Evolutionary conservation across 352 stramenopile species (phyloP).

Genomic region (Phytophthora litchii): DNA sequence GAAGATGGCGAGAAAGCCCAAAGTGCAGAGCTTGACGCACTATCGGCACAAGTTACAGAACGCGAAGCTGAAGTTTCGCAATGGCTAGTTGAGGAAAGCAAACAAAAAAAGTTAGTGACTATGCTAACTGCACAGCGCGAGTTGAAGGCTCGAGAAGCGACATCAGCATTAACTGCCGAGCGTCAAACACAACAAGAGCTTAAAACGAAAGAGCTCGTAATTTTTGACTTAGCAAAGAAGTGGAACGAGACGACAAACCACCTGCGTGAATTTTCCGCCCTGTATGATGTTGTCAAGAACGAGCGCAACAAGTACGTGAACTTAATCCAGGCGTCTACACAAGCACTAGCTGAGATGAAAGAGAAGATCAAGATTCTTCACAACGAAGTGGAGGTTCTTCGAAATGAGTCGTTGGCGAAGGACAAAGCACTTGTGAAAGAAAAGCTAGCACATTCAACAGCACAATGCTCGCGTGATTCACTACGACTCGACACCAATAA

Average conservation of each 20-base stretch:
- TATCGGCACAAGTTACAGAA: conserved; percentile 65
- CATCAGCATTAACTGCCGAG: conserved; percentile 75
- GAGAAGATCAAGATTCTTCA: conserved; percentile 96
- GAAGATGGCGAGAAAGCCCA: conserved; percentile 85
- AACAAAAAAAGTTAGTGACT: conserved; percentile 88
- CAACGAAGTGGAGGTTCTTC: conserved; percentile 95
- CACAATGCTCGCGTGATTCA: conserved; percentile 89
- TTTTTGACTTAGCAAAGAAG: conserved; percentile 94
- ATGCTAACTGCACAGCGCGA: conserved; percentile 91
- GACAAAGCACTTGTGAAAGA: conserved; percentile 94
- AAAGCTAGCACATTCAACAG: conserved; percentile 79
- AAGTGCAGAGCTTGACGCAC: conserved; percentile 59
- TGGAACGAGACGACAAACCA: conserved; percentile 94
- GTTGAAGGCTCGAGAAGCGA: conserved; percentile 89
- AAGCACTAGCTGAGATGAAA: conserved; percentile 95
- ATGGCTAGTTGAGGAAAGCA: conserved; percentile 89
- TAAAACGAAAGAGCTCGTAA: conserved; percentile 93
- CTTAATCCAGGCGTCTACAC: conserved; percentile 90
- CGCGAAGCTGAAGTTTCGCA: conserved; percentile 86
- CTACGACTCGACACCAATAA: conserved; percentile 93
- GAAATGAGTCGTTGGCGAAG: conserved; percentile 93
- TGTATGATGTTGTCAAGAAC: conserved; percentile 96
- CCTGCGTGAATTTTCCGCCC: conserved; percentile 91
- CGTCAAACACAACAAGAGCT: conserved; percentile 89
- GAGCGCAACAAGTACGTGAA: conserved; percentile 97